Percentiles rank a stretch among this genome's conserved stretches.
phyloP scores from a whole-genome alignment of 2,329 filamentous ascomycete genomes.

The Uncinocarpus reesii region DNA sequence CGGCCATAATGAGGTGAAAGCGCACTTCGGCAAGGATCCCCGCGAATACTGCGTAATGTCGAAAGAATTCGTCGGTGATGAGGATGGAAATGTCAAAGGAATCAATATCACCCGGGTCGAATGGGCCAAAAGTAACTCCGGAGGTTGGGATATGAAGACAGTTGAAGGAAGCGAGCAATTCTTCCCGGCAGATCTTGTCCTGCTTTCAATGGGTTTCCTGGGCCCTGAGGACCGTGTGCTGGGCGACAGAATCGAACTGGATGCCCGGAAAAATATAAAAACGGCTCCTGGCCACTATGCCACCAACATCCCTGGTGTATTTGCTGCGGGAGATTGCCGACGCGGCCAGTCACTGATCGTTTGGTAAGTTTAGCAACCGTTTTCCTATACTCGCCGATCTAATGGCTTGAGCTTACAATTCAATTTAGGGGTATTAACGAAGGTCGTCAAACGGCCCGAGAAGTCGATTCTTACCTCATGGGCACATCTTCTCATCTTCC shows the following conservation, averaged over 20 bases:
- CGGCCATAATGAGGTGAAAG: constrained; percentile 88
- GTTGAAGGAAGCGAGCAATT: constrained; percentile 86
- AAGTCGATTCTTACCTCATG: constrained; percentile 81
- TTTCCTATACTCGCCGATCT: constrained; percentile 17
- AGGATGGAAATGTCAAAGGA: constrained; percentile 76
- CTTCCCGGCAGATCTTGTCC: constrained; percentile 89
- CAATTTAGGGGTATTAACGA: constrained; percentile 82
- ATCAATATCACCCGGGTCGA: constrained; percentile 94
- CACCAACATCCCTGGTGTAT: constrained; percentile 80
- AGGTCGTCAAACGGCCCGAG: constrained; percentile 81
- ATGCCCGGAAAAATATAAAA: constrained; percentile 92
- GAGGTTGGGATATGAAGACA: constrained; percentile 98
- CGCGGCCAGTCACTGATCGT: constrained; percentile 93
- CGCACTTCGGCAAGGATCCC: constrained; percentile 90
- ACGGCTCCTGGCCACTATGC: constrained; percentile 76
- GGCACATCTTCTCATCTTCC: constrained; percentile 65
- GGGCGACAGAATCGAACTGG: constrained; percentile 80
- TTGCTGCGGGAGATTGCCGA: constrained; percentile 89
- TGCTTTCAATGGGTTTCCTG: constrained; percentile 94
- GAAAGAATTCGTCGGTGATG: constrained; percentile 88
- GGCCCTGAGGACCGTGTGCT: constrained; percentile 83
- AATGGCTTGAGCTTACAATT: neutral
- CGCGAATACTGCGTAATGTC: constrained; percentile 98
- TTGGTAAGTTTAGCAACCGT: constrained; percentile 51
- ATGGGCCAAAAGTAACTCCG: constrained; percentile 81